These are phyloP conservation scores for Claviceps sp. DNA, from an alignment of 2,329 filamentous ascomycete species.

Conservation along the genomic window DNA sequence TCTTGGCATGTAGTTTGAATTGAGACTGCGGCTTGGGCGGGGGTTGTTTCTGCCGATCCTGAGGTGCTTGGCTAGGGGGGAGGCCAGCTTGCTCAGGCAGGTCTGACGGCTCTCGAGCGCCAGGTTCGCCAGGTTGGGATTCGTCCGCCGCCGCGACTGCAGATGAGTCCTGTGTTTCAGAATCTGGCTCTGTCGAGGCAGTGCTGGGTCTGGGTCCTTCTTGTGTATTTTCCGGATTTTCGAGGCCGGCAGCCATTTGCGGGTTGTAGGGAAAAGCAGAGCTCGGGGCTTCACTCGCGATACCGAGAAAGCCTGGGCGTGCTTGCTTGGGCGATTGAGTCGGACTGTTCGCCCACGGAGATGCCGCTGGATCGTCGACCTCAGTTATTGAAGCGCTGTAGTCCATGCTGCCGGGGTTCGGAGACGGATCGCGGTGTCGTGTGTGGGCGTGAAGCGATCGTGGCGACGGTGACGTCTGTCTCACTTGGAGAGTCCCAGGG, in stretches of 20 bases:
- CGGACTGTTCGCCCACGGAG: constrained; percentile 44
- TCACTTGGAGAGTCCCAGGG: neutral
- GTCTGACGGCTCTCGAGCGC: constrained; percentile 8
- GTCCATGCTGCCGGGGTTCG: constrained; percentile 32
- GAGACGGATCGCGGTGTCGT: neutral
- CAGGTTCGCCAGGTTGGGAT: constrained; percentile 5
- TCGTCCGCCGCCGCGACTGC: constrained; percentile 8
- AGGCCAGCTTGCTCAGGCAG: constrained; percentile 6
- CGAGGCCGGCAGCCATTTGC: constrained; percentile 25
- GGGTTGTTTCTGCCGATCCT: constrained; percentile 33
- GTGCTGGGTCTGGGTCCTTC: constrained; percentile 33
- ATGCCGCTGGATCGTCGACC: constrained; percentile 37
- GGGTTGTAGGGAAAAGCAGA: constrained; percentile 32
- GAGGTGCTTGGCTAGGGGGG: constrained; percentile 13
- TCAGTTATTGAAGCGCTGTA: constrained; percentile 44
- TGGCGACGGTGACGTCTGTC: neutral
- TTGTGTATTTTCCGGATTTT: constrained; percentile 23
- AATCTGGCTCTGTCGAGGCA: constrained; percentile 31
- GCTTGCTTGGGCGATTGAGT: constrained; percentile 35
- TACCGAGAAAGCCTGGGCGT: constrained; percentile 27
- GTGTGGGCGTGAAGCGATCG: neutral
- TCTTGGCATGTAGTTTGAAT: constrained; percentile 85
- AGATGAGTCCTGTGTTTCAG: constrained; percentile 16
- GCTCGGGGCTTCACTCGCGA: constrained; percentile 26
- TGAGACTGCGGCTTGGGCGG: constrained; percentile 50